Conservation (phyloP, 768 basidiomycete species). For the Lactarius sp. region DNA sequence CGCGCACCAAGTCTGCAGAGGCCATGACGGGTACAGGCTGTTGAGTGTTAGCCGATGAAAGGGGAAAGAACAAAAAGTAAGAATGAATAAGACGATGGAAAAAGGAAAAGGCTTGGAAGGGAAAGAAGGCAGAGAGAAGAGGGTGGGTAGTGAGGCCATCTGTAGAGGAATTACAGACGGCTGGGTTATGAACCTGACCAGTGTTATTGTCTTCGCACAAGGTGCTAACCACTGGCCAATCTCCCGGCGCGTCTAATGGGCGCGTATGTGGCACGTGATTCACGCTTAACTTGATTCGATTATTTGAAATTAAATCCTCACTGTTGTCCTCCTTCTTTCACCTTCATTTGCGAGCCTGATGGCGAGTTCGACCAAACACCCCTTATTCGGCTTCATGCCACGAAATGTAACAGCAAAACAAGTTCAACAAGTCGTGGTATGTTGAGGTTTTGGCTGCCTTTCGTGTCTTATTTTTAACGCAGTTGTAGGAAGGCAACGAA, state of each 20-base stretch:
- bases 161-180: constrained; percentile 1
- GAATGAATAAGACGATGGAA: neutral
- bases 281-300: too few species aligned
- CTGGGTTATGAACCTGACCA: constrained; percentile 21
- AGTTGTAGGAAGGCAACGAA: constrained; percentile 59
- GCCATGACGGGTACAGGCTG: constrained; percentile 4
- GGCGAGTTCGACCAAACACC: constrained; percentile 27
- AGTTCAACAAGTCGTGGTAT: constrained; percentile 40
- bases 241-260: constrained; percentile 11
- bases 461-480: neutral
- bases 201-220: constrained; percentile 16
- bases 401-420: constrained; percentile 39
- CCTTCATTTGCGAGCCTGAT: neutral
- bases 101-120: neutral
- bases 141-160: constrained; percentile 2
- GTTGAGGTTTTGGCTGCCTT: constrained; percentile 10
- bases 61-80: constrained; percentile 2
- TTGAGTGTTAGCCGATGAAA: constrained; percentile 14
- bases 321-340: too few species aligned
- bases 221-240: constrained; percentile 8
- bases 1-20: constrained; percentile 7
- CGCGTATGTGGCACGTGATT: constrained; percentile 6
- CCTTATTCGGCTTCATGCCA: constrained; percentile 44
- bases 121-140: constrained; percentile 8
- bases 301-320: too few species aligned